A percentile compares a stretch with the other conserved stretches of the same genome.
phyloP scores from a whole-genome alignment of 495 filamentous ascomycete genomes.

The Wilcoxina mikolae region DNA sequence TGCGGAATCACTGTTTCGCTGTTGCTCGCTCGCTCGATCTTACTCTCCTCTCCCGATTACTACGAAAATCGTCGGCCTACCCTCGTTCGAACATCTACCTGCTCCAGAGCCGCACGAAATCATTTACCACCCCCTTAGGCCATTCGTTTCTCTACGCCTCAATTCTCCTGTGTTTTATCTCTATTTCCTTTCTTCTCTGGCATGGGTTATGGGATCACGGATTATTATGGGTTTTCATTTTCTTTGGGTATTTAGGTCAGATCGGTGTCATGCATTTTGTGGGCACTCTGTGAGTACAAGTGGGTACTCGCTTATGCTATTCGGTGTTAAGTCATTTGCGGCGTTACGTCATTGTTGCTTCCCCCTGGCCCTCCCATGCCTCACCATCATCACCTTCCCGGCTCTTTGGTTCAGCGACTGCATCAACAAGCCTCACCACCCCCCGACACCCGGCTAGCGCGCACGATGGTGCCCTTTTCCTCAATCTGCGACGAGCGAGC shows the following conservation, averaged over 20 bases:
- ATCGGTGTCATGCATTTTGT: background rate
- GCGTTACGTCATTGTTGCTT: constrained; percentile 1
- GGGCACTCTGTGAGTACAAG: background rate
- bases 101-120: background rate
- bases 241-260: background rate
- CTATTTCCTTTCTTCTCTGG: background rate
- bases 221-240: background rate
- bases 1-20: too few species aligned
- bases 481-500: too few species aligned
- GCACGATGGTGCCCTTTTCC: too few species aligned
- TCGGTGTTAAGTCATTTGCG: constrained; percentile 1
- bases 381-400: background rate
- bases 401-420: background rate
- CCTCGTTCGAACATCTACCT: too few species aligned
- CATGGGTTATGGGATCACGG: background rate
- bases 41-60: background rate
- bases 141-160: background rate
- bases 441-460: too few species aligned
- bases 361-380: background rate
- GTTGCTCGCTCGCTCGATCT: background rate
- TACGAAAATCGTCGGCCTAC: background rate
- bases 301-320: background rate
- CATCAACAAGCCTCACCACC: too few species aligned
- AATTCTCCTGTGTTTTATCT: background rate
- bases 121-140: background rate